Evolutionary conservation across 768 basidiomycete genomes (phyloP).

Genomic region (Tylopilus plumbeoviolaceoides): DNA sequence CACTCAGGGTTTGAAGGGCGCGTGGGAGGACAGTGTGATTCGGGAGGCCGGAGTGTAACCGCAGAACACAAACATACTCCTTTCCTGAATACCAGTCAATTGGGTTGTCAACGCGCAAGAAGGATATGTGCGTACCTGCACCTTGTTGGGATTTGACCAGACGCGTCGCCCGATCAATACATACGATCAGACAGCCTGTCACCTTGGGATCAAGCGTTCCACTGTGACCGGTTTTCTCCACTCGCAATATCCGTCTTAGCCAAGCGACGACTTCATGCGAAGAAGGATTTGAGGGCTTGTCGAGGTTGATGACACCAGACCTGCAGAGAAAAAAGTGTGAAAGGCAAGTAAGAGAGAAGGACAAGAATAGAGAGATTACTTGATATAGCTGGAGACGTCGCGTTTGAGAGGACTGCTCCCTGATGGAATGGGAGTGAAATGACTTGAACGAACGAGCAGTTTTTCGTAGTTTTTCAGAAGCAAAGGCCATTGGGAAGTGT

Average conservation of each 20-base stretch:
- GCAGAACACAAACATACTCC: slow-evolving; percentile 96
- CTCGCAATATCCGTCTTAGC: slow-evolving; percentile 93
- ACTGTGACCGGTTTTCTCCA: slow-evolving; percentile 98
- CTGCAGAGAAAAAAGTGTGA: slow-evolving; percentile 37
- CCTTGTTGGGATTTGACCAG: slow-evolving; percentile 98
- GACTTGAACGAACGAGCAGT: slow-evolving; percentile 86
- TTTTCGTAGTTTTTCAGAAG: slow-evolving; percentile 99
- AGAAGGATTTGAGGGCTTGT: slow-evolving; percentile 99
- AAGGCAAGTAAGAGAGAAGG: not conserved
- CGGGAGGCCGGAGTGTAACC: slow-evolving; percentile 80
- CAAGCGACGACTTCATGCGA: slow-evolving; percentile 99
- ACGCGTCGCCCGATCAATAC: slow-evolving; percentile 97
- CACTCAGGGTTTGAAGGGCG: slow-evolving; percentile 93
- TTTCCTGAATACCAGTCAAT: slow-evolving; percentile 55
- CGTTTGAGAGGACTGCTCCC: slow-evolving; percentile 95
- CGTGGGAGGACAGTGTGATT: slow-evolving; percentile 85
- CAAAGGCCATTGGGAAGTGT: slow-evolving; percentile 97
- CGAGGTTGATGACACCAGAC: slow-evolving; percentile 97
- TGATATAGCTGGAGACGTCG: slow-evolving; percentile 88
- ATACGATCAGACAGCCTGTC: slow-evolving; percentile 97
- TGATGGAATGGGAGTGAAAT: slow-evolving; percentile 96
- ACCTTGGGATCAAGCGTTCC: slow-evolving; percentile 99
- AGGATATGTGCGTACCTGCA: slow-evolving; percentile 60
- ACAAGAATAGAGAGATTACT: slow-evolving; percentile 42
- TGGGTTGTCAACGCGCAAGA: not conserved